These are phyloP conservation scores for Solanum lycopersicoides DNA, from an alignment of 257 asterid genomes.

Conservation along the genomic window DNA sequence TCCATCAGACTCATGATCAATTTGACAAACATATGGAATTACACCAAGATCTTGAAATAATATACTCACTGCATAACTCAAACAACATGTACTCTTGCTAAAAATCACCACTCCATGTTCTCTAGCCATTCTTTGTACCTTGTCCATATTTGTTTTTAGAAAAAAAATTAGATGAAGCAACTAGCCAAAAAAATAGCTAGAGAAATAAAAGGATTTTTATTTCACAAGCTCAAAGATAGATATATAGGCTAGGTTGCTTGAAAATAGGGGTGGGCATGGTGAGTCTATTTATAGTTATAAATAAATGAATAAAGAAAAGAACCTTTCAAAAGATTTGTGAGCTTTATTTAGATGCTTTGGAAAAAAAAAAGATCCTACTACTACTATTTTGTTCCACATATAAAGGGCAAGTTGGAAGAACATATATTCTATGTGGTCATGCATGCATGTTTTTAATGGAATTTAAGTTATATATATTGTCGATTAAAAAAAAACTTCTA, in stretches of 20 bases:
- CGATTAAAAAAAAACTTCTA: neutral
- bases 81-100: conserved; percentile 65
- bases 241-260: neutral
- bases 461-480: neutral
- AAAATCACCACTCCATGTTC: conserved; percentile 59
- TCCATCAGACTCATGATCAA: conserved; percentile 53
- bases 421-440: neutral
- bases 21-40: conserved; percentile 28
- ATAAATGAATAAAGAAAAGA: neutral
- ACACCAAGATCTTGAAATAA: conserved; percentile 45
- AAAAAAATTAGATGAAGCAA: neutral
- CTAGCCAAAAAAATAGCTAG: neutral
- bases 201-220: neutral
- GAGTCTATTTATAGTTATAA: neutral
- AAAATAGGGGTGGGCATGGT: neutral
- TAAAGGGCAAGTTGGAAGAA: neutral
- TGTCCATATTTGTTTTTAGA: conserved; percentile 29
- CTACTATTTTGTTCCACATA: neutral
- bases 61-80: conserved; percentile 61
- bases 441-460: neutral
- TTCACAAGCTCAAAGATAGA: neutral
- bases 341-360: neutral
- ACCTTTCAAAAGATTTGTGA: neutral
- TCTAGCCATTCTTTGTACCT: conserved; percentile 38
- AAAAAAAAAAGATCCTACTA: neutral